Evolutionary conservation across 2,329 filamentous ascomycete genomes (phyloP).

Genomic region (Pseudocercospora cruenta): DNA sequence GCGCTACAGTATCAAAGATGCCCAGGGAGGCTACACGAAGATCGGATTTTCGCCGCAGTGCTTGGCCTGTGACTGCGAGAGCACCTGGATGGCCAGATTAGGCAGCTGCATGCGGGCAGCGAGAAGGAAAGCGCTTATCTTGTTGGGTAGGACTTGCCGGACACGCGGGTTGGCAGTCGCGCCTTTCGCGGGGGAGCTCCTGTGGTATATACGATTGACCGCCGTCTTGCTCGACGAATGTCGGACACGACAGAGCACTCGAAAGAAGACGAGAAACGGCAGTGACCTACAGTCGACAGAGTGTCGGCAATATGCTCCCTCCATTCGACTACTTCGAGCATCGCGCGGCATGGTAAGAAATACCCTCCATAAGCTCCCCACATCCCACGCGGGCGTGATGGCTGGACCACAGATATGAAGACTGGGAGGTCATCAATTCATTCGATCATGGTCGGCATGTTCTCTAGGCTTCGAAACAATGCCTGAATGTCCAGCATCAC

Average conservation of each 20-base stretch:
- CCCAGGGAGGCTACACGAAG: neutral
- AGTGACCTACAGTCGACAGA: neutral
- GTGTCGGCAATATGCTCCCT: conserved; percentile 35
- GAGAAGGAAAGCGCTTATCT: conserved; percentile 1
- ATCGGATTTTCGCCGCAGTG: neutral
- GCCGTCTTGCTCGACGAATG: neutral
- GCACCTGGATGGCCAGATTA: conserved; percentile 12
- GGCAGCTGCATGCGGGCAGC: conserved; percentile 10
- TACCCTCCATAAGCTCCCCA: conserved; percentile 9
- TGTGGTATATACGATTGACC: conserved; percentile 6
- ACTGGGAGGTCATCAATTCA: no score
- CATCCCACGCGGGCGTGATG: conserved; percentile 20
- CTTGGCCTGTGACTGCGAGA: neutral
- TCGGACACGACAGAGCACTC: neutral
- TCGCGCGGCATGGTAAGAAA: conserved; percentile 67
- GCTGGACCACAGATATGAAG: no score
- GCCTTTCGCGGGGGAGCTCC: conserved; percentile 12
- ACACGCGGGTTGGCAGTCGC: conserved; percentile 1
- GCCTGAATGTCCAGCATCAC: no score
- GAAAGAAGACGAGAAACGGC: neutral
- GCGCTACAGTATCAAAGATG: neutral
- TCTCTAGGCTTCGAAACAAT: neutral
- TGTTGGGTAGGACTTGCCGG: conserved; percentile 3
- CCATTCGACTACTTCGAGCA: conserved; percentile 72
- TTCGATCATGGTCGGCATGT: neutral